phyloP scores from a whole-genome alignment of 2,329 filamentous ascomycete genomes.

The Exophiala mesophila region DNA sequence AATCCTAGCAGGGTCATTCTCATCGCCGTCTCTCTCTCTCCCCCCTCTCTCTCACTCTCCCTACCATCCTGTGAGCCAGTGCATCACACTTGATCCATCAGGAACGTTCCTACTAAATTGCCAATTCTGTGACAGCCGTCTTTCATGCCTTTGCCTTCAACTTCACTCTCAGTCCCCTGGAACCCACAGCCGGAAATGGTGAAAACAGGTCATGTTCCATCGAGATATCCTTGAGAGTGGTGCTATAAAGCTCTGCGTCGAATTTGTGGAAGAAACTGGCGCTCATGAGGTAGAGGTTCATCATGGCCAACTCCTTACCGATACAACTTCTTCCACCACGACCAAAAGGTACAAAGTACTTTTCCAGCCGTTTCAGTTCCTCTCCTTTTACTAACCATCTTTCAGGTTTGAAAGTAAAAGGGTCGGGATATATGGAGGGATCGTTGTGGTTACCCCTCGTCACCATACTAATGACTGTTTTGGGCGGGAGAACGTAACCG shows the following conservation, averaged over 20 bases:
- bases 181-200: slow-evolving; percentile 26
- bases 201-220: slow-evolving; percentile 31
- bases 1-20: too few relatives aligned
- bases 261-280: slow-evolving; percentile 28
- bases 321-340: slow-evolving; percentile 28
- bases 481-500: slow-evolving; percentile 19
- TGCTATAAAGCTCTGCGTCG: slow-evolving; percentile 29
- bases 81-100: too few relatives aligned
- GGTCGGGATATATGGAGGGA: slow-evolving; percentile 37
- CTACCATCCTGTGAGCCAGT: too few relatives aligned
- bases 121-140: too few relatives aligned
- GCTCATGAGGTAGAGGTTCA: slow-evolving; percentile 30
- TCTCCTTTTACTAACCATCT: slow-evolving; percentile 26
- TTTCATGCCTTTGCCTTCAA: too few relatives aligned
- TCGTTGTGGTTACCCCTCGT: slow-evolving; percentile 22
- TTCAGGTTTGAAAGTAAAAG: slow-evolving; percentile 31
- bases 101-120: too few relatives aligned
- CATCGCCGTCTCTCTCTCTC: too few relatives aligned
- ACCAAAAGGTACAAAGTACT: slow-evolving; percentile 27
- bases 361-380: slow-evolving; percentile 25
- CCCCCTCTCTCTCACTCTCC: too few relatives aligned
- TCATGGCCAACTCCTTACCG: slow-evolving; percentile 29
- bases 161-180: slow-evolving; percentile 26
- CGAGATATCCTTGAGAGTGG: slow-evolving; percentile 28
- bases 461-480: slow-evolving; percentile 25